Base-by-base conservation (phyloP, 257 asterid genomes). In the Galeopsis tetrahit region DNA sequence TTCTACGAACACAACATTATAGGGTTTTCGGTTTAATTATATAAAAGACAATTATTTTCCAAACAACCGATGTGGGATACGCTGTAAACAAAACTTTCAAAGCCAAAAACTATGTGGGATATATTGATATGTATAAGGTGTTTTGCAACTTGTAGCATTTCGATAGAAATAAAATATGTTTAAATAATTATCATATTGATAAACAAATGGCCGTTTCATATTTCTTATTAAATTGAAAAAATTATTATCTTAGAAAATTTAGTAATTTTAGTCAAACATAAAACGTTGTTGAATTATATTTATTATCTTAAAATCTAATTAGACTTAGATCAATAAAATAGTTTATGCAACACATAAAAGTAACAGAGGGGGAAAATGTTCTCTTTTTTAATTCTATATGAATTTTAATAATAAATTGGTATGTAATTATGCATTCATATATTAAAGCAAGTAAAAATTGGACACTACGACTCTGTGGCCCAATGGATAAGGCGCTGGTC, bases 401-500 rank as follows among this genome's bases (percentile, higher is more conserved):
- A 7, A 6, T 2, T 11, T 40, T 40, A 3, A 40, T 7, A 40
- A 40, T 40, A 40, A 40, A 40, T 10, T 3, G 6, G 5, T 44
- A 42, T 39, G 44, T 2, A 39, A 39, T 21, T 21, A 21, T 21
- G 7, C 7, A 39, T 39, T 39, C 7, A 7, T 0, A 39, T 39
- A 39, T 5, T 2, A 0, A 1, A 39, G 6, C 10, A 39, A 39
- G 48, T 2, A 53, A 6, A 17, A 1, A 0, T 35, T 34, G 4
- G n/a, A 15, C 28, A 40, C 14, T 0, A n/a, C 3, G 86, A 84
- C 89, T 84, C 85, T 31, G 73, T 84, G 89, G 89, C 89, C 98
- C 96, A 93, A 93, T 93, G 98, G 93, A 90, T 90, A 88, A 90
- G 97, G 98, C 93, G 96, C 93, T 93, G 98, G 97, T 93, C 97